phyloP scores from a whole-genome alignment of 2,329 filamentous ascomycete genomes.

The Cadophora sp. region DNA sequence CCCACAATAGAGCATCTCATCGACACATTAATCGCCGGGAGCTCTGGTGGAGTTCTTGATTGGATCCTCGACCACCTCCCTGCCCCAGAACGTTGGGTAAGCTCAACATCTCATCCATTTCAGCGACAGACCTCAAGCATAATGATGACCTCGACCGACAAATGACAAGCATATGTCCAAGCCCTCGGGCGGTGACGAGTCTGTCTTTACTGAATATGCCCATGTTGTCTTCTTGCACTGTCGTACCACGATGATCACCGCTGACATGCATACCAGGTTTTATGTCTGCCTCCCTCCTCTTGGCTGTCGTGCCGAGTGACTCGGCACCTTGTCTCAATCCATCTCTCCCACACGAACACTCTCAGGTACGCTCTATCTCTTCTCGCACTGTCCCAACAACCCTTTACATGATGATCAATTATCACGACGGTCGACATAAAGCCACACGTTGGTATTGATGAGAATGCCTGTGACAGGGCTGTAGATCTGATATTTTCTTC shows the following conservation, averaged over 20 bases:
- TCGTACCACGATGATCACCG: constrained; percentile 14
- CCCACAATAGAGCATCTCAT: background rate
- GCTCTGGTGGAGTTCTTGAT: background rate
- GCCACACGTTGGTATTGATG: constrained; percentile 84
- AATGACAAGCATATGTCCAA: constrained; percentile 99
- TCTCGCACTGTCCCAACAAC: constrained; percentile 9
- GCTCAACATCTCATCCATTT: constrained; percentile 34
- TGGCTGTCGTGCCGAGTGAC: background rate
- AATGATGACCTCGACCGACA: constrained; percentile 83
- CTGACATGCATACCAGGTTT: constrained; percentile 28
- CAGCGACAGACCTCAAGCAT: constrained; percentile 43
- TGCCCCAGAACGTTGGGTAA: constrained; percentile 12
- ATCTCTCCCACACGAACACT: background rate
- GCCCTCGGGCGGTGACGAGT: constrained; percentile 65
- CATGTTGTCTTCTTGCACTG: constrained; percentile 1
- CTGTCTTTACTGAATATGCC: constrained; percentile 55
- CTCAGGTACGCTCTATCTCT: constrained; percentile 29
- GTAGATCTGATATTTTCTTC: constrained; percentile 45
- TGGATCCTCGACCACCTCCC: constrained; percentile 10
- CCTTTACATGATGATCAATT: constrained; percentile 73
- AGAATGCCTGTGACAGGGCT: constrained; percentile 80
- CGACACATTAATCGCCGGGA: background rate
- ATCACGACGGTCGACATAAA: constrained; percentile 25
- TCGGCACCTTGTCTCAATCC: background rate
- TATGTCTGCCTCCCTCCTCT: background rate